Percentiles rank a stretch among this genome's conserved stretches.
Evolutionary conservation across 306 rosid species (phyloP).

Genomic region (Lathyrus sativus): DNA sequence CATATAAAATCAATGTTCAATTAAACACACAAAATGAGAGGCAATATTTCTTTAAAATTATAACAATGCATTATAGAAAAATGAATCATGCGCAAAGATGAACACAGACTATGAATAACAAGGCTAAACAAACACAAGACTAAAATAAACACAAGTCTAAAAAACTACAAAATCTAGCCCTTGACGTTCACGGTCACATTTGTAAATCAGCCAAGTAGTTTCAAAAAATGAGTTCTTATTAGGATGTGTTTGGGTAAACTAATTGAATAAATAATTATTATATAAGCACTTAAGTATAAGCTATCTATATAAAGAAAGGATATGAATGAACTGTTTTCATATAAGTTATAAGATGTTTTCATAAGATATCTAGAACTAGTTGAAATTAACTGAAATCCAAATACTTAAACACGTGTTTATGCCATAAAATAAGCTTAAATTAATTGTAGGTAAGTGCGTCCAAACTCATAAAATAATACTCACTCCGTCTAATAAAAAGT

Average conservation of each 20-base stretch:
- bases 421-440: neutral
- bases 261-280: neutral
- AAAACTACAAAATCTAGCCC: conserved; percentile 6
- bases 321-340: neutral
- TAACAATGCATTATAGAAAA: neutral
- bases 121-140: conserved; percentile 13
- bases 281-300: neutral
- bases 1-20: conserved; percentile 3
- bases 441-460: neutral
- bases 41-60: conserved; percentile 12
- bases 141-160: conserved; percentile 16
- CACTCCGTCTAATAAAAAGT: too few relatives aligned
- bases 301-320: neutral
- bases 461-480: neutral
- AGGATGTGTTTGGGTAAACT: neutral
- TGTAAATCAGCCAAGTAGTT: conserved; percentile 17
- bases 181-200: conserved; percentile 14
- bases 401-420: neutral
- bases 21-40: conserved; percentile 10
- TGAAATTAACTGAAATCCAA: neutral
- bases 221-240: conserved; percentile 15
- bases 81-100: conserved; percentile 14
- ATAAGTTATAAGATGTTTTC: neutral
- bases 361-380: neutral
- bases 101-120: neutral